phyloP scores from a whole-genome alignment of 2,329 filamentous ascomycete species.

The Penicillium digitatum region DNA sequence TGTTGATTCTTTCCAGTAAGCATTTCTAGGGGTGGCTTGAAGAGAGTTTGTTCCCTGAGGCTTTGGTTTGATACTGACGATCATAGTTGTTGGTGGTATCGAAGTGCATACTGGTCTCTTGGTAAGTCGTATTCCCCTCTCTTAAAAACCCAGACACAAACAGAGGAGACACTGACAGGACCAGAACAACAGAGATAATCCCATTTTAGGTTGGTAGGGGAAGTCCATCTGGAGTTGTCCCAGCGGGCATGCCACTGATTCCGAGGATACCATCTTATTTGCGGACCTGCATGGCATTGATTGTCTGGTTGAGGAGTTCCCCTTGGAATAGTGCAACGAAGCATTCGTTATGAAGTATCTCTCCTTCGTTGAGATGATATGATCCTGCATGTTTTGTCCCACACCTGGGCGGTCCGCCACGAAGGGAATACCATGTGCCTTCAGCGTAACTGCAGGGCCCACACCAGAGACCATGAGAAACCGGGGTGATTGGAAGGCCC shows the following conservation, averaged over 20 bases:
- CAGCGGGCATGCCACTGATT: constrained; percentile 50
- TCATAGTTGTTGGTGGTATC: neutral
- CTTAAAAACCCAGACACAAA: neutral
- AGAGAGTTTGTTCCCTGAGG: neutral
- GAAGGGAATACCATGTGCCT: neutral
- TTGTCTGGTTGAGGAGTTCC: constrained; percentile 53
- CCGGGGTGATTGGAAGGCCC: neutral
- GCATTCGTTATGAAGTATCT: neutral
- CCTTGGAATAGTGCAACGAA: constrained; percentile 15
- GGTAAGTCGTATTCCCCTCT: neutral
- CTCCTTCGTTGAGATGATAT: neutral
- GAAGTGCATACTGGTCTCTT: neutral
- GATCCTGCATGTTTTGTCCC: neutral
- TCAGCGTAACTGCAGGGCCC: neutral
- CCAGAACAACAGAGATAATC: neutral
- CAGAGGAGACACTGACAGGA: neutral
- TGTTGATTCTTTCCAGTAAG: neutral
- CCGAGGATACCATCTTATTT: constrained; percentile 49
- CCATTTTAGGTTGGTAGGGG: neutral
- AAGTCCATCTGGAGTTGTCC: constrained; percentile 41
- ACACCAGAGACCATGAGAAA: neutral
- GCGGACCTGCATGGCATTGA: constrained; percentile 48
- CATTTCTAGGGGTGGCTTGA: too few species aligned
- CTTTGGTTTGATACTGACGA: neutral
- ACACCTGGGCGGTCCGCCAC: neutral